Evolutionary conservation across 257 asterid genomes (phyloP).

Genomic region (Fraxinus americana): DNA sequence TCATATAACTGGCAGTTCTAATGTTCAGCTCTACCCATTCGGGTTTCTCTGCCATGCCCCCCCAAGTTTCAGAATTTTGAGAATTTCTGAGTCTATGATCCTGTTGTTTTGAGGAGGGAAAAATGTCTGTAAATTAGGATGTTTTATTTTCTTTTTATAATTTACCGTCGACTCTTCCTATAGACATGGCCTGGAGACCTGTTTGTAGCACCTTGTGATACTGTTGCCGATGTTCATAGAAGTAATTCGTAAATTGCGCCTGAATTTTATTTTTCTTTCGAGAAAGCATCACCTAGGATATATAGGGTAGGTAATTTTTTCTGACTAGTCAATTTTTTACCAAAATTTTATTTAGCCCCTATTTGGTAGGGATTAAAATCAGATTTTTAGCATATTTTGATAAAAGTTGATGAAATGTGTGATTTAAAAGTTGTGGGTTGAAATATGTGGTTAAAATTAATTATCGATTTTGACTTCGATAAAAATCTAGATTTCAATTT

Average conservation of each 20-base stretch:
- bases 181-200: conserved; percentile 9
- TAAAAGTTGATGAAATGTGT: no score
- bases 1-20: conserved; percentile 15
- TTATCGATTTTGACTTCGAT: no score
- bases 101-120: conserved; percentile 32
- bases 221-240: conserved; percentile 11
- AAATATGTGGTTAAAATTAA: no score
- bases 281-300: neutral
- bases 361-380: no score
- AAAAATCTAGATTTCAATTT: no score
- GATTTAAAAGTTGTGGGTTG: no score
- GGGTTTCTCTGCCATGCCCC: conserved; percentile 22
- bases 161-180: conserved; percentile 16
- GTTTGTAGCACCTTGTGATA: conserved; percentile 22
- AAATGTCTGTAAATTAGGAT: conserved; percentile 56
- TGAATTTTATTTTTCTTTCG: neutral
- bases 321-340: neutral
- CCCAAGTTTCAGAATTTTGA: conserved; percentile 8
- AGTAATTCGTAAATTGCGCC: neutral
- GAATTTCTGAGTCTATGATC: conserved; percentile 29
- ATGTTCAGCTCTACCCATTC: conserved; percentile 13
- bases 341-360: no score
- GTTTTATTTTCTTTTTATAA: conserved; percentile 26
- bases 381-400: no score
- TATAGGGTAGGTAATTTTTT: no score